A percentile compares a stretch with the other conserved stretches of the same genome.
Conservation (phyloP, 148 eudicot species). For the Spergularia marina region DNA sequence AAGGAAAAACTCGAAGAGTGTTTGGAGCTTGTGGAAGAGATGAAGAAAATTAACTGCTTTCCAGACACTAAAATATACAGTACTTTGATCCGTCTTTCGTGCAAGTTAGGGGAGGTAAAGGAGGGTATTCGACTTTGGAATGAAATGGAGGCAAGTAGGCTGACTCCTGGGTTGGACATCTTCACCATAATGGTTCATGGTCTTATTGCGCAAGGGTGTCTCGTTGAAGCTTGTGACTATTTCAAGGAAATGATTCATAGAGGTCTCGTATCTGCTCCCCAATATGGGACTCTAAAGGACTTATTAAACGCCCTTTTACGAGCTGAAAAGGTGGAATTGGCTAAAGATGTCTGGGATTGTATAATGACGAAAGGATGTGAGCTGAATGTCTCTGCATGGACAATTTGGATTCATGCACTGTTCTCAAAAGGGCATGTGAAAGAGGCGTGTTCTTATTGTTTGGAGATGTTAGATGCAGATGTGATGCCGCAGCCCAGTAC, state of each 20-base stretch:
- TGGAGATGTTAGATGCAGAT: constrained; percentile 89
- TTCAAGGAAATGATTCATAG: constrained; percentile 85
- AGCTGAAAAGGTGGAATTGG: constrained; percentile 70
- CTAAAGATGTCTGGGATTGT: constrained; percentile 83
- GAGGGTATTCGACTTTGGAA: constrained; percentile 67
- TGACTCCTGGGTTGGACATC: constrained; percentile 66
- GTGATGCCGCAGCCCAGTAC: constrained; percentile 90
- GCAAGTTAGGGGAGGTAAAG: constrained; percentile 76
- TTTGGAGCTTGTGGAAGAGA: constrained; percentile 66
- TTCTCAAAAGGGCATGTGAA: constrained; percentile 82
- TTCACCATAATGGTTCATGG: constrained; percentile 75
- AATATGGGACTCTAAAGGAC: constrained; percentile 77
- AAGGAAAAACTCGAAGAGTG: constrained; percentile 87
- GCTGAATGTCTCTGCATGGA: constrained; percentile 88
- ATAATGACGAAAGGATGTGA: constrained; percentile 74
- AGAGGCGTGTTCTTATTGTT: constrained; percentile 88
- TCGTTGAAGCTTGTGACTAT: constrained; percentile 73
- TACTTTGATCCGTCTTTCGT: constrained; percentile 62
- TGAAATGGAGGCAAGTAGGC: constrained; percentile 62
- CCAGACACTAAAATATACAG: constrained; percentile 76
- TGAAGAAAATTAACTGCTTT: constrained; percentile 57
- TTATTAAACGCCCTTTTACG: constrained; percentile 69
- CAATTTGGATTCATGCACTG: constrained; percentile 94
- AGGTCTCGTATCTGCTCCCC: constrained; percentile 79
- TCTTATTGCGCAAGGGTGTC: constrained; percentile 51